Evolutionary conservation across 352 stramenopile genomes (phyloP), one percentile per base, ranked within the genome.

Genomic region (Blastocystis sp.): DNA sequence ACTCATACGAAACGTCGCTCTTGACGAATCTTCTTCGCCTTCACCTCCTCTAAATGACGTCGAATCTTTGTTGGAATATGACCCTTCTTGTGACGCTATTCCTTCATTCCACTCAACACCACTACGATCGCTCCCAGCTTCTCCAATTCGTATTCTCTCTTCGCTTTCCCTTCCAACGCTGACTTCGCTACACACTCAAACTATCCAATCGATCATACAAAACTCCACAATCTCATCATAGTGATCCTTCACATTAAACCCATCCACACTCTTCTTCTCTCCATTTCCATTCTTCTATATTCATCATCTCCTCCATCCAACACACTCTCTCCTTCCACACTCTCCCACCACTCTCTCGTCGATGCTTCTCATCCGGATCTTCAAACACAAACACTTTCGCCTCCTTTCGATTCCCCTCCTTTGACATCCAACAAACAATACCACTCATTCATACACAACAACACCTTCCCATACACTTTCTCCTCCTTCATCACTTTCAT

Each of bases 201-300:
- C 0, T 9, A 4, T 27, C 0, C 4, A 4, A 40, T 8, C 27
- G 3, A 0, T 6, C 46, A 2, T 73, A 73, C 61, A 46, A 73
- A 73, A 73, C 38, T 46, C 61, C 18, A 51, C 36, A 40, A 73
- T 73, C 36, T 73, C 61, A 21, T 48, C n/a, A 40, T 73, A 73
- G 36, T 73, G 61, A 11, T 73, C 61, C 18, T 73, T 73, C 36
- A 73, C 61, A 14, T 73, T 73, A 29, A 73, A 73, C n/a, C 61
- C 61, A 51, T 24, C 24, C 51, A 59, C 11, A 59, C 11, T 59
- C 51, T 59, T 59, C 51, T 14, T 67, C 38, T 32, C 14, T 14
- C n/a, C 14, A n/a, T n/a, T n/a, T n/a, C n/a, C n/a, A n/a, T n/a
- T n/a, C n/a, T n/a, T n/a, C n/a, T n/a, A n/a, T n/a, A n/a, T n/a